Evolutionary conservation across 148 eudicot species (phyloP).

Genomic region (Pouteria glomerata): DNA sequence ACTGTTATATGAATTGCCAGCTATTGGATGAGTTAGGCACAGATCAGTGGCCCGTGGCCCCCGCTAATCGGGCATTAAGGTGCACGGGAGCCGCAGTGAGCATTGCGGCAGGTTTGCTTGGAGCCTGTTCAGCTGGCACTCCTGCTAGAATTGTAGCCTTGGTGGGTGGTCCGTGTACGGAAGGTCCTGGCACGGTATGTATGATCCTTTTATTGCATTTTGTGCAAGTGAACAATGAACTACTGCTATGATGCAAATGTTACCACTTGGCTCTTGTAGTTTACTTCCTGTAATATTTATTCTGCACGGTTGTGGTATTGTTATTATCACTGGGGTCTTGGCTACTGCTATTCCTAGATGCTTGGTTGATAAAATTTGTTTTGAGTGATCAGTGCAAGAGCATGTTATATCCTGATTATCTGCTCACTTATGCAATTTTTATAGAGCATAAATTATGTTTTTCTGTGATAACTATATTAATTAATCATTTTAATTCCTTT

Average conservation of each 20-base stretch:
- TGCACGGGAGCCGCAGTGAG: slow-evolving; percentile 96
- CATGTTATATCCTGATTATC: too few species aligned
- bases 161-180: slow-evolving; percentile 98
- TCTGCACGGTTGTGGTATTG: too few species aligned
- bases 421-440: background rate
- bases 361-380: too few species aligned
- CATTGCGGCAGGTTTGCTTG: slow-evolving; percentile 78
- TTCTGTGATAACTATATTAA: too few species aligned
- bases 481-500: too few species aligned
- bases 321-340: too few species aligned
- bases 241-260: background rate
- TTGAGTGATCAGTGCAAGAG: too few species aligned
- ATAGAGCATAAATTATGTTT: background rate
- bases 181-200: slow-evolving; percentile 92
- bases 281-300: background rate
- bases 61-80: slow-evolving; percentile 75
- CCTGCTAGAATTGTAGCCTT: slow-evolving; percentile 84
- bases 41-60: slow-evolving; percentile 88
- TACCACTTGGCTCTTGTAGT: background rate
- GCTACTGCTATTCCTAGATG: too few species aligned
- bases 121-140: slow-evolving; percentile 79
- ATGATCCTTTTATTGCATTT: slow-evolving; percentile 4
- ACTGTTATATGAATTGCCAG: slow-evolving; percentile 35
- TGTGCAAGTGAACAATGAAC: background rate
- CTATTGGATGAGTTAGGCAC: slow-evolving; percentile 79